These are phyloP conservation scores for Aspergillus unguis DNA, from an alignment of 2,329 filamentous ascomycete species.

Conservation along the genomic window DNA sequence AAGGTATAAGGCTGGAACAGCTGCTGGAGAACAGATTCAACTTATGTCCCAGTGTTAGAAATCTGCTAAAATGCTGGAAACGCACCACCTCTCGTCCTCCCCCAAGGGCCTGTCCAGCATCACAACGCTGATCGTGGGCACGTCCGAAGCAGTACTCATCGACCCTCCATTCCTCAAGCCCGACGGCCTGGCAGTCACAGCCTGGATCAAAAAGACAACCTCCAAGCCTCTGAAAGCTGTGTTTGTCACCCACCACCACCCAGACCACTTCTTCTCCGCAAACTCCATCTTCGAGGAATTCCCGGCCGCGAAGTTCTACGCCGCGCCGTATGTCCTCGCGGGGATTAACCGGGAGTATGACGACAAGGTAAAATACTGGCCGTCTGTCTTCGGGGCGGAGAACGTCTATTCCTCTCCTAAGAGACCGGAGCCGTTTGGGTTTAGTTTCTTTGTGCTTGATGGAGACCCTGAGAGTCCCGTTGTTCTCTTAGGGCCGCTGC, in stretches of 20 bases:
- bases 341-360: constrained; percentile 36
- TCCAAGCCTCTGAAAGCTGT: constrained; percentile 26
- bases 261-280: constrained; percentile 33
- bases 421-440: constrained; percentile 27
- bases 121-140: constrained; percentile 17
- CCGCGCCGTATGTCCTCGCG: constrained; percentile 27
- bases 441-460: constrained; percentile 28
- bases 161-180: constrained; percentile 33
- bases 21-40: no score
- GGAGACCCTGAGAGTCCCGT: constrained; percentile 24
- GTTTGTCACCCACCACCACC: constrained; percentile 36
- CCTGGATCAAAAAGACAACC: constrained; percentile 26
- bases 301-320: constrained; percentile 21
- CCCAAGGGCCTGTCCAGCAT: constrained; percentile 27
- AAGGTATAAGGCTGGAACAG: no score
- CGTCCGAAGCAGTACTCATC: constrained; percentile 21
- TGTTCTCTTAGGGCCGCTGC: constrained; percentile 29
- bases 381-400: constrained; percentile 25
- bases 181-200: constrained; percentile 28
- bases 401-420: constrained; percentile 26
- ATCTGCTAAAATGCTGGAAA: constrained; percentile 2
- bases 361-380: constrained; percentile 33
- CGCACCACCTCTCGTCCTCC: constrained; percentile 16
- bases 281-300: constrained; percentile 32
- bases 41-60: no score